phyloP scores from a whole-genome alignment of 441 rosid genomes.

The Eruca vesicaria region DNA sequence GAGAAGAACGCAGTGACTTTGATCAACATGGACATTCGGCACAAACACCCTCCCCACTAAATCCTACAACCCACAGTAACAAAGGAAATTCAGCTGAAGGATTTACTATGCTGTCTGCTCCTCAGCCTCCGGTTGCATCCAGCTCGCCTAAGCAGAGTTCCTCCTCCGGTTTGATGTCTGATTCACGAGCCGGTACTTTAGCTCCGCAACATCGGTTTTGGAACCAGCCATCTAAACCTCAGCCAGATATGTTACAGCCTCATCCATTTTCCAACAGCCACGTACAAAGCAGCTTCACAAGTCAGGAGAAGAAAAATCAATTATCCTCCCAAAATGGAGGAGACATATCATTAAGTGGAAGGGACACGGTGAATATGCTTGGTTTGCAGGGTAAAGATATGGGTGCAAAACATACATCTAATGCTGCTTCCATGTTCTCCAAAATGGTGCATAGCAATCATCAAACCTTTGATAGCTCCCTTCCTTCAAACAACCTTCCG shows the following conservation, averaged over 20 bases:
- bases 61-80: conserved; percentile 30
- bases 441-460: conserved; percentile 44
- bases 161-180: conserved; percentile 40
- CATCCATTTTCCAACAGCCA: conserved; percentile 38
- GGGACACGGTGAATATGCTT: conserved; percentile 15
- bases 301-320: conserved; percentile 42
- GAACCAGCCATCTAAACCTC: conserved; percentile 37
- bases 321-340: conserved; percentile 39
- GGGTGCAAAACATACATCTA: conserved; percentile 37
- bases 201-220: conserved; percentile 42
- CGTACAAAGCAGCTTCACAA: conserved; percentile 39
- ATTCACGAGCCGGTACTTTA: conserved; percentile 43
- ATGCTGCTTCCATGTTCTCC: conserved; percentile 28
- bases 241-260: conserved; percentile 38
- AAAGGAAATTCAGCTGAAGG: conserved; percentile 42
- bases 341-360: conserved; percentile 21
- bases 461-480: conserved; percentile 57
- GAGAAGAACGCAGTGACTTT: conserved; percentile 41
- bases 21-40: conserved; percentile 43
- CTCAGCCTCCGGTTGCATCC: conserved; percentile 39
- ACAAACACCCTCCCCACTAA: conserved; percentile 34
- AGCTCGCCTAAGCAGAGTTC: conserved; percentile 42
- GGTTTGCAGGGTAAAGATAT: conserved; percentile 17
- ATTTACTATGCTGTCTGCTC: conserved; percentile 44
- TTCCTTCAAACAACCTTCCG: conserved; percentile 40